phyloP scores from a whole-genome alignment of 495 filamentous ascomycete species.

The Hyphodiscus hymeniophilus region DNA sequence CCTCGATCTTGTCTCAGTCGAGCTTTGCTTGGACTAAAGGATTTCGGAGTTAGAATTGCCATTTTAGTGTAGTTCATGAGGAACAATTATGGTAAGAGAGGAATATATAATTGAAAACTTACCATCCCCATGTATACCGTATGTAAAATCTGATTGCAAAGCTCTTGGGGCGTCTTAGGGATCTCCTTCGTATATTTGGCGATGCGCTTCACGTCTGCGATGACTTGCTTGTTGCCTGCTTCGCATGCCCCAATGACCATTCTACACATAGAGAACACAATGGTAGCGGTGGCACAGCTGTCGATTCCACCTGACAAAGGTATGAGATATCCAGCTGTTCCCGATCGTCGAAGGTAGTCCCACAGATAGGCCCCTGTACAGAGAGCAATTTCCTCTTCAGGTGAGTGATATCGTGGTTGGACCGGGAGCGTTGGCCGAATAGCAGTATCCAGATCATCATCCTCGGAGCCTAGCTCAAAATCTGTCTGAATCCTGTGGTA shows the following conservation, averaged over 20 bases:
- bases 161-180: slow-evolving; percentile 51
- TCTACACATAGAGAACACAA: slow-evolving; percentile 73
- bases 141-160: slow-evolving; percentile 57
- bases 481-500: too few relatives aligned
- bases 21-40: slow-evolving; percentile 59
- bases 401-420: neutral
- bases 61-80: too few relatives aligned
- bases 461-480: neutral
- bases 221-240: neutral
- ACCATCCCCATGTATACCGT: slow-evolving; percentile 81
- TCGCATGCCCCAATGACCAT: slow-evolving; percentile 53
- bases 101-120: too few relatives aligned
- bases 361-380: slow-evolving; percentile 70
- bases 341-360: slow-evolving; percentile 64
- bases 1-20: slow-evolving; percentile 60
- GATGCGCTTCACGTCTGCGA: neutral
- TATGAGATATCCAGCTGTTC: slow-evolving; percentile 28
- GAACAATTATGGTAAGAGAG: too few relatives aligned
- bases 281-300: slow-evolving; percentile 48
- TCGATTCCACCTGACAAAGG: slow-evolving; percentile 66
- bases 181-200: neutral
- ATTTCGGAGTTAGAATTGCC: too few relatives aligned
- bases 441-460: neutral
- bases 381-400: slow-evolving; percentile 70
- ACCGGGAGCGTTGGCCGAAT: slow-evolving; percentile 13